Evolutionary conservation across 805 yeast species (phyloP), one percentile per base, ranked within the genome.

Genomic region (Yarrowia sp.): DNA sequence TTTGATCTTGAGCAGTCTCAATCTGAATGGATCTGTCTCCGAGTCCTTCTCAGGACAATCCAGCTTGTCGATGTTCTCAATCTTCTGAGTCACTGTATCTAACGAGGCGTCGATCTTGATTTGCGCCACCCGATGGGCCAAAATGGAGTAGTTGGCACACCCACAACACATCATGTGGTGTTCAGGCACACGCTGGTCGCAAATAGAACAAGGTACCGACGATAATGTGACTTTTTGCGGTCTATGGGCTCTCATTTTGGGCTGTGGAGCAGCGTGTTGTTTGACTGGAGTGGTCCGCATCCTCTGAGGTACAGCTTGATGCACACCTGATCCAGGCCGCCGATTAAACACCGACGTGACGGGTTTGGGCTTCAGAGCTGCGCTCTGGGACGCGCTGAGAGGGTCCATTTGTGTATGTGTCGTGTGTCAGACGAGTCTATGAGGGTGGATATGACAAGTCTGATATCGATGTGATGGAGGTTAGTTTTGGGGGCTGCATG

Each of bases 281-380:
- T 63, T 40, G 45, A 40, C 40, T 49, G 56, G 56, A 26, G 43
- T 15, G 7, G 67, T 38, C 5, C 67, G 45, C 56, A 48, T 63
- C 26, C 56, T 35, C 19, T 48, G 67, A 35, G 56, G 56, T 10
- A 49, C 67, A 8, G 67, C 55, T 32, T 63, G 67, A 32, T n/a
- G 67, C 2, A 41, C 55, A 14, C 48, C 56, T 10, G 55, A 22
- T 15, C 56, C 45, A 1, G 67, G 55, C 4, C 56, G 56, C 11
- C 67, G 67, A 40, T 63, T 49, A 40, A 63, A 63, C n/a, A 63
- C 67, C 45, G 67, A 63, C 15, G 67, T 15, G 3, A 63, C 67
- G 56, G 67, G 67, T 26, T 63, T 63, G 38, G 67, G 67, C 11
- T 63, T 63, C 45, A 38, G 19, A 40, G 67, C 67, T 14, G 56